phyloP scores from a whole-genome alignment of 306 rosid species.

The Vigna unguiculata region DNA sequence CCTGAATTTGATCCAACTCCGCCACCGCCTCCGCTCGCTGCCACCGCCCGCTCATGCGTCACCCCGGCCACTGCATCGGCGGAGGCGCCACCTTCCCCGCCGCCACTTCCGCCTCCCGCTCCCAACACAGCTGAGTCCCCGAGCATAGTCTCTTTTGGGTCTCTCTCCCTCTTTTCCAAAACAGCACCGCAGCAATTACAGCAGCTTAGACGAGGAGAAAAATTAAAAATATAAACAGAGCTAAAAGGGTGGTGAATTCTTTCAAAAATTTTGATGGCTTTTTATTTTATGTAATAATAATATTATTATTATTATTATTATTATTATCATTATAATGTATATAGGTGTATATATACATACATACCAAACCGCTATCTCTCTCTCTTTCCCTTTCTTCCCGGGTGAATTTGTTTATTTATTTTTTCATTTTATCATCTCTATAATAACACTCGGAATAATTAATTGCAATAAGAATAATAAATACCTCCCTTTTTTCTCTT shows the following conservation, averaged over 20 bases:
- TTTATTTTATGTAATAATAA: conserved; percentile 52
- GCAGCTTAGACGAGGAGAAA: conserved; percentile 48
- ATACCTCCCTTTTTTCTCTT: conserved; percentile 25
- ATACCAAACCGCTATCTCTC: conserved; percentile 37
- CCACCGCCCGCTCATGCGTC: conserved; percentile 28
- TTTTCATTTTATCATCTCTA: not conserved
- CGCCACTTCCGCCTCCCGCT: conserved; percentile 40
- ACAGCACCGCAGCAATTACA: conserved; percentile 63
- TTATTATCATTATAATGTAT: not conserved
- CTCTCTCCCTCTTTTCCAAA: conserved; percentile 30
- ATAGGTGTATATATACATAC: conserved; percentile 3
- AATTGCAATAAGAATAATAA: conserved; percentile 31
- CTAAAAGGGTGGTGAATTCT: conserved; percentile 72
- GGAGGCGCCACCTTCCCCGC: conserved; percentile 48
- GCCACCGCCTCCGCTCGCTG: conserved; percentile 13
- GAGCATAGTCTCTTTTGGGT: conserved; percentile 57
- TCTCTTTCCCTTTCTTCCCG: conserved; percentile 26
- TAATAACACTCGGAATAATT: not conserved
- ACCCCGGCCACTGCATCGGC: conserved; percentile 50
- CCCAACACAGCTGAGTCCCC: conserved; percentile 67
- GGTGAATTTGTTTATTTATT: conserved; percentile 59
- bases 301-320: no score
- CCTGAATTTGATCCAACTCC: conserved; percentile 72
- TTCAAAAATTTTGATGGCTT: conserved; percentile 51
- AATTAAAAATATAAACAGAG: conserved; percentile 49